Conservation (phyloP, 2,329 filamentous ascomycete genomes). For the Acarospora socialis region DNA sequence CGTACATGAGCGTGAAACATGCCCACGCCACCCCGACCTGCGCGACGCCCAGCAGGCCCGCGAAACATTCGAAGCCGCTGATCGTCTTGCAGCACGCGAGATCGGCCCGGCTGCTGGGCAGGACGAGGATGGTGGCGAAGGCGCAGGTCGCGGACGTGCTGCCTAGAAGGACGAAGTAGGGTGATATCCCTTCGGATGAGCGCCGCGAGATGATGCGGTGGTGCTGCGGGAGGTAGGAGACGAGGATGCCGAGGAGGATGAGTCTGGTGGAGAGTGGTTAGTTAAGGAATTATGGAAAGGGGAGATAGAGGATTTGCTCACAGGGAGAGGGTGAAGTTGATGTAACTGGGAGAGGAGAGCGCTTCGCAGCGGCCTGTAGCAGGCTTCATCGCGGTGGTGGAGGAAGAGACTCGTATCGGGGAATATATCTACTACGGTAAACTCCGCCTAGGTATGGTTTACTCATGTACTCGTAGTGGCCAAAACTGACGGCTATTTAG, state of each 20-base stretch:
- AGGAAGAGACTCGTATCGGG: too few species aligned
- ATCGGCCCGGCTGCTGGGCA: constrained; percentile 70
- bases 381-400: constrained; percentile 17
- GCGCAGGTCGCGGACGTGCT: constrained; percentile 77
- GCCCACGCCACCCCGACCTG: constrained; percentile 87
- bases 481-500: too few species aligned
- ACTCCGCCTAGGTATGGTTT: too few species aligned
- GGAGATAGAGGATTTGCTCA: constrained; percentile 20
- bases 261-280: constrained; percentile 31
- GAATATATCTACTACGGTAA: too few species aligned
- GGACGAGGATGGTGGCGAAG: constrained; percentile 81
- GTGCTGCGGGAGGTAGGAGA: constrained; percentile 93
- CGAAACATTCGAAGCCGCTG: constrained; percentile 66
- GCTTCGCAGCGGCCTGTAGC: constrained; percentile 31
- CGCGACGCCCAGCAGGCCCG: constrained; percentile 72
- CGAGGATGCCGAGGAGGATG: constrained; percentile 72
- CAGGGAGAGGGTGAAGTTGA: constrained; percentile 41
- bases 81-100: constrained; percentile 76
- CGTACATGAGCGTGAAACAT: constrained; percentile 84
- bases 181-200: constrained; percentile 87
- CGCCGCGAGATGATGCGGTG: constrained; percentile 73
- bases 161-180: constrained; percentile 89
- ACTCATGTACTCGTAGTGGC: too few species aligned
- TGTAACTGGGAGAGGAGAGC: constrained; percentile 35
- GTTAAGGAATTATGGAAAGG: constrained; percentile 9